Evolutionary conservation across 2,329 filamentous ascomycete genomes (phyloP).

Genomic region (Lachnellula cervina): DNA sequence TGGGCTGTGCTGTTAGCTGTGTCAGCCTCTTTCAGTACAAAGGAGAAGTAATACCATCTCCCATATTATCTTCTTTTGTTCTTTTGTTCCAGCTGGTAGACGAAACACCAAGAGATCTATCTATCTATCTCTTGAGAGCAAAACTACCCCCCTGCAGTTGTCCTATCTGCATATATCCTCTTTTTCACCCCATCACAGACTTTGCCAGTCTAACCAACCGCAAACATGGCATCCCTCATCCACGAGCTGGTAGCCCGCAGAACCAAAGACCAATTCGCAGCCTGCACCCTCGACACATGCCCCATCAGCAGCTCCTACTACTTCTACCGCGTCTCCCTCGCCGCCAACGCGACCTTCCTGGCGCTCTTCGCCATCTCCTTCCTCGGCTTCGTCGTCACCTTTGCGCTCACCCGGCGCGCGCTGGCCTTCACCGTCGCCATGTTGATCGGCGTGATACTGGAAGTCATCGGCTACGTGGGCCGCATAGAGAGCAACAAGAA

Average conservation of each 20-base stretch:
- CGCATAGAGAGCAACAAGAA: constrained; percentile 52
- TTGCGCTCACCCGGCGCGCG: constrained; percentile 41
- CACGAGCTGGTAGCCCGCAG: constrained; percentile 3
- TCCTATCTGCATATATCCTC: background rate
- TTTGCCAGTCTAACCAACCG: background rate
- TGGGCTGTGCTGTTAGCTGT: too few species aligned
- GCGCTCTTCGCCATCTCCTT: constrained; percentile 44
- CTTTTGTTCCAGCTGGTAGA: too few species aligned
- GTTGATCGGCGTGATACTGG: constrained; percentile 46
- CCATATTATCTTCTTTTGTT: too few species aligned
- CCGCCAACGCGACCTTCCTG: constrained; percentile 48
- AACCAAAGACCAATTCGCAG: constrained; percentile 1
- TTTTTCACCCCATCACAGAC: background rate
- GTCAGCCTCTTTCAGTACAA: too few species aligned
- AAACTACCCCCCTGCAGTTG: background rate
- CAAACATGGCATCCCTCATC: constrained; percentile 13
- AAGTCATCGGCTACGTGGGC: constrained; percentile 56
- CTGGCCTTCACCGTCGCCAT: constrained; percentile 50
- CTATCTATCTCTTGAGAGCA: too few species aligned
- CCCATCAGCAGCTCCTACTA: constrained; percentile 39
- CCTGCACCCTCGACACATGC: constrained; percentile 36
- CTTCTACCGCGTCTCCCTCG: constrained; percentile 48
- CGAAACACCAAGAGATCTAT: too few species aligned
- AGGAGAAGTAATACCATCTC: too few species aligned
- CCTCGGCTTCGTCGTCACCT: constrained; percentile 38